phyloP scores from a whole-genome alignment of 768 basidiomycete genomes.

The Daedalea quercina region DNA sequence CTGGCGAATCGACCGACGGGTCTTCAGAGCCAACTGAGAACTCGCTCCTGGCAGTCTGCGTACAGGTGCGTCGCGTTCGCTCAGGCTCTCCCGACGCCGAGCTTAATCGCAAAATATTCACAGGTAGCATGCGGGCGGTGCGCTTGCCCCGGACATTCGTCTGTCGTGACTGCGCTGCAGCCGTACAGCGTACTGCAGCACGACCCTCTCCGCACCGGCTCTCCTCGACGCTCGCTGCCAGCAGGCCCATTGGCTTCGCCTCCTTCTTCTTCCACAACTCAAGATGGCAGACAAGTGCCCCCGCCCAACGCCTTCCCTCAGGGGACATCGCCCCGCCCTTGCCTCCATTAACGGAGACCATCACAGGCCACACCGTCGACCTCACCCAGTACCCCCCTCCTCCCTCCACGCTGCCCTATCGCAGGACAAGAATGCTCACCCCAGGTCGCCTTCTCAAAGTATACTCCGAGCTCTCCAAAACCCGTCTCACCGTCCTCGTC shows the following conservation, averaged over 20 bases:
- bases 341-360: conserved; percentile 2
- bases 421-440: conserved; percentile 31
- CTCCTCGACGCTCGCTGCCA: conserved; percentile 11
- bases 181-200: conserved; percentile 2
- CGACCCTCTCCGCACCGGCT: conserved; percentile 6
- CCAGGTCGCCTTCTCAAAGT: conserved; percentile 49
- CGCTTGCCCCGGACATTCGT: background rate
- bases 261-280: conserved; percentile 63
- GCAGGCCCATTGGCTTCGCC: conserved; percentile 27
- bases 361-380: conserved; percentile 12
- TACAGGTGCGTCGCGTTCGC: no score
- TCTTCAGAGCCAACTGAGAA: no score
- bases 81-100: no score
- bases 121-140: background rate
- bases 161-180: conserved; percentile 11
- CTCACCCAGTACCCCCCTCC: conserved; percentile 4
- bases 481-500: conserved; percentile 75
- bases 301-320: background rate
- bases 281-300: conserved; percentile 34
- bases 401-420: conserved; percentile 16
- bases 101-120: no score
- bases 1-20: no score
- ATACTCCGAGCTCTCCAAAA: conserved; percentile 81
- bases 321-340: conserved; percentile 1
- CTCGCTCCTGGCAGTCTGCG: no score